phyloP scores from a whole-genome alignment of 176 grass and related monocot genomes.

The Oryza punctata region DNA sequence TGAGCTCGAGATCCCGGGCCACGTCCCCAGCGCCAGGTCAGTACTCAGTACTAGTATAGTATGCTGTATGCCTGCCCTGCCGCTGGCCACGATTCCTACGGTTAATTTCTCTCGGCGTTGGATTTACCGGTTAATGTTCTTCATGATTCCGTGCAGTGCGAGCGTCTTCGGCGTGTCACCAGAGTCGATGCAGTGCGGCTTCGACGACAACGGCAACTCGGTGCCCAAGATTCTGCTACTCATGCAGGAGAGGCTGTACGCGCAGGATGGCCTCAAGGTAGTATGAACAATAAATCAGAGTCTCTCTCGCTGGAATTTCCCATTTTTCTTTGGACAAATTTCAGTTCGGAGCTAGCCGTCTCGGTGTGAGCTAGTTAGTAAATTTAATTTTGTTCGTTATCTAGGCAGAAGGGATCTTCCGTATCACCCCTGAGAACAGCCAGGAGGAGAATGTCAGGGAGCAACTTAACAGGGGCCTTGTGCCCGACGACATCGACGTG shows the following conservation, averaged over 20 bases:
- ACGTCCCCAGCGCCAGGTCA: constrained; percentile 79
- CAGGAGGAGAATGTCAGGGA: constrained; percentile 91
- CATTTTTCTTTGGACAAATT: not conserved
- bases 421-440: constrained; percentile 79
- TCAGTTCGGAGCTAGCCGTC: not conserved
- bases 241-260: constrained; percentile 66
- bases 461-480: constrained; percentile 81
- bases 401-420: constrained; percentile 93
- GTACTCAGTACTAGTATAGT: not conserved
- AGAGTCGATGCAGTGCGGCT: constrained; percentile 88
- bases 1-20: constrained; percentile 78
- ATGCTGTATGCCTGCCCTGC: too few species aligned
- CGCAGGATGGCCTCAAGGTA: constrained; percentile 82
- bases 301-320: not conserved
- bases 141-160: constrained; percentile 45
- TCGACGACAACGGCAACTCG: constrained; percentile 72
- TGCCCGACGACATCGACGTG: constrained; percentile 84
- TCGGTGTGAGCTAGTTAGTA: not conserved
- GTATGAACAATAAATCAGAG: not conserved
- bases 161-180: constrained; percentile 76
- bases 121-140: not conserved
- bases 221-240: constrained; percentile 92
- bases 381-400: not conserved
- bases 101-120: not conserved
- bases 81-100: too few species aligned